A percentile compares a stretch with the other conserved stretches of the same genome.
These are phyloP conservation scores for Acanthamoeba healyi DNA, from an alignment of 208 protist species.

Conservation along the genomic window DNA sequence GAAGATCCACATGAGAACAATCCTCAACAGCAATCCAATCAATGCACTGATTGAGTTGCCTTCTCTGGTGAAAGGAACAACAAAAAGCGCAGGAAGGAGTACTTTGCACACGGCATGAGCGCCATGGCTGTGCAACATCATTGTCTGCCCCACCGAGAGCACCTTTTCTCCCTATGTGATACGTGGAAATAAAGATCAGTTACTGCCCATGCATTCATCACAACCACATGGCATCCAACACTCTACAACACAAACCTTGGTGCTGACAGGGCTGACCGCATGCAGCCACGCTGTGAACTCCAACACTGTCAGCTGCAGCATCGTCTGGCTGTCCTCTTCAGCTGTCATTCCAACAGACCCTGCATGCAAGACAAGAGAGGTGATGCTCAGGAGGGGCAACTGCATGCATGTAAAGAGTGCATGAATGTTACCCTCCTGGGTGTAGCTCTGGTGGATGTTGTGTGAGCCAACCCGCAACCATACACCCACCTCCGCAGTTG, in stretches of 20 bases:
- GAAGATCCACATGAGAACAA: neutral
- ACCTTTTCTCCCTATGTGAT: neutral
- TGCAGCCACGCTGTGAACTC: neutral
- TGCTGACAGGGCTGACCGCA: neutral
- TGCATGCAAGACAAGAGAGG: neutral
- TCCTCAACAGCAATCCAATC: neutral
- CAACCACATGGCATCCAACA: neutral
- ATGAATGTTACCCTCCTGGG: neutral
- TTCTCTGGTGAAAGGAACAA: too few relatives aligned
- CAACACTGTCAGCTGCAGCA: neutral
- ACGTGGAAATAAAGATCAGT: neutral
- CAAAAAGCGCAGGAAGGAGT: neutral
- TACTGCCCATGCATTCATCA: neutral
- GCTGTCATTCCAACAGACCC: neutral
- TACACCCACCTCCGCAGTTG: too few relatives aligned
- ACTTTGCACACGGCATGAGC: neutral
- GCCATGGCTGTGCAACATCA: neutral
- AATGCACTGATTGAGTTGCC: neutral
- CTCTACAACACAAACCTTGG: neutral
- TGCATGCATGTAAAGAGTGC: neutral
- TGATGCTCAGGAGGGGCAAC: neutral
- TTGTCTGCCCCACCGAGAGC: neutral
- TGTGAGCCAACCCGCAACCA: too few relatives aligned
- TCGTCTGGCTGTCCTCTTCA: neutral
- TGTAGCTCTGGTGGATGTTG: too few relatives aligned